phyloP scores from a whole-genome alignment of 2,329 filamentous ascomycete genomes.

The Cladosporium sp. region DNA sequence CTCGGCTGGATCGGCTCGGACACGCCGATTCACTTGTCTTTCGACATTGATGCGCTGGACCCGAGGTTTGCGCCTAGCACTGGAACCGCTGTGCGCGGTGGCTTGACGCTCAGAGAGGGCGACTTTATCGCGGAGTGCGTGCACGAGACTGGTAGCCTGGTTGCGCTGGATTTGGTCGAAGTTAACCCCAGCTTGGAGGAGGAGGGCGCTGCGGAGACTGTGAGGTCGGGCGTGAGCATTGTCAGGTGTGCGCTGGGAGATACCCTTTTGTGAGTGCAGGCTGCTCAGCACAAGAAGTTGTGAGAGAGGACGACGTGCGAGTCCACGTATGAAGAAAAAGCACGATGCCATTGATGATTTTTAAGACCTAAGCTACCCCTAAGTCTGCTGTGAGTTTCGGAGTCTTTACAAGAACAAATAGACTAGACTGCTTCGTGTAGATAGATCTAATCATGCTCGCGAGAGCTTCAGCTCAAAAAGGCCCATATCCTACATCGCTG shows the following conservation, averaged over 20 bases:
- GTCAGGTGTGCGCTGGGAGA: slow-evolving; percentile 91
- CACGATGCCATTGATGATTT: neutral
- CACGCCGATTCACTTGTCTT: slow-evolving; percentile 94
- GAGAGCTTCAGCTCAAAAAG: neutral
- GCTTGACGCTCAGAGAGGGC: slow-evolving; percentile 88
- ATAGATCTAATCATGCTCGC: slow-evolving; percentile 7
- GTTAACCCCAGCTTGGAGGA: slow-evolving; percentile 52
- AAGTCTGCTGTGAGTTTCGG: neutral
- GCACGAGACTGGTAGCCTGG: slow-evolving; percentile 56
- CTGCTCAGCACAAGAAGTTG: neutral
- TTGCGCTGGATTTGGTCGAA: slow-evolving; percentile 60
- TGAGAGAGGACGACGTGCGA: neutral
- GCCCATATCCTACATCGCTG: neutral
- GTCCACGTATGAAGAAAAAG: neutral
- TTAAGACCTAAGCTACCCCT: neutral
- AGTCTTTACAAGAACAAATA: neutral
- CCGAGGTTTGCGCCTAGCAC: slow-evolving; percentile 96
- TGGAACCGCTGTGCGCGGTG: slow-evolving; percentile 89
- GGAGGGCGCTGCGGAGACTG: slow-evolving; percentile 76
- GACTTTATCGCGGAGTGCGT: slow-evolving; percentile 87
- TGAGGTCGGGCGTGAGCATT: slow-evolving; percentile 85
- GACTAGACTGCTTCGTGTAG: neutral
- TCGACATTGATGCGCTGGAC: slow-evolving; percentile 95
- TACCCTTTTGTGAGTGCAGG: slow-evolving; percentile 65
- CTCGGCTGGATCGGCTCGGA: slow-evolving; percentile 90